These are phyloP conservation scores for Colletotrichum melonis DNA, from an alignment of 2,329 filamentous ascomycete species.

Conservation along the genomic window DNA sequence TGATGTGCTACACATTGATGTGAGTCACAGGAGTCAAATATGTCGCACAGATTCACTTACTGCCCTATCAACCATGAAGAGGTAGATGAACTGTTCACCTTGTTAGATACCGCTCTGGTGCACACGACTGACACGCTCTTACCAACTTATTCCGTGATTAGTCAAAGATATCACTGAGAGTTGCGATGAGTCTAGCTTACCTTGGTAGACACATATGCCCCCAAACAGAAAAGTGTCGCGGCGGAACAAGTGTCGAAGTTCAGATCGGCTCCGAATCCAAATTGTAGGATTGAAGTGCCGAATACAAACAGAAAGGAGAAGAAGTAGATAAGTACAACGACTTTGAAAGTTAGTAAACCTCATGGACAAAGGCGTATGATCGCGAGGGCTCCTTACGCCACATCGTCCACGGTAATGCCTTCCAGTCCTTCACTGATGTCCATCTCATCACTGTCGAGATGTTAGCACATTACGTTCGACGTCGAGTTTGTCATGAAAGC, in stretches of 20 bases:
- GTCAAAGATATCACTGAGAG: not conserved
- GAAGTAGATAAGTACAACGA: slow-evolving; percentile 20
- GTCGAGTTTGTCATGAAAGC: not conserved
- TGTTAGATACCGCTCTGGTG: not conserved
- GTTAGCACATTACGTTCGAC: not conserved
- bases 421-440: slow-evolving; percentile 24
- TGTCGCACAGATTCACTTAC: not conserved
- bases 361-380: not conserved
- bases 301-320: slow-evolving; percentile 29
- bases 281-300: slow-evolving; percentile 26
- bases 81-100: slow-evolving; percentile 17
- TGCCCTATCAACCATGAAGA: slow-evolving; percentile 31
- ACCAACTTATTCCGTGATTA: not conserved
- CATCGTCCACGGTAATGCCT: slow-evolving; percentile 23
- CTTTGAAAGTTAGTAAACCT: not conserved
- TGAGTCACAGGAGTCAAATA: not conserved
- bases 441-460: slow-evolving; percentile 1
- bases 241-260: slow-evolving; percentile 26
- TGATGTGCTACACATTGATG: slow-evolving; percentile 10
- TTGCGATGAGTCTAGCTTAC: not conserved
- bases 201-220: slow-evolving; percentile 26
- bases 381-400: slow-evolving; percentile 2
- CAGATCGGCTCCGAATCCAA: slow-evolving; percentile 25
- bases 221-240: slow-evolving; percentile 24
- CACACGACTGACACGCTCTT: not conserved